Evolutionary conservation across 1,284 basidiomycete species (phyloP).

Genomic region (Takashimella tepidaria): DNA sequence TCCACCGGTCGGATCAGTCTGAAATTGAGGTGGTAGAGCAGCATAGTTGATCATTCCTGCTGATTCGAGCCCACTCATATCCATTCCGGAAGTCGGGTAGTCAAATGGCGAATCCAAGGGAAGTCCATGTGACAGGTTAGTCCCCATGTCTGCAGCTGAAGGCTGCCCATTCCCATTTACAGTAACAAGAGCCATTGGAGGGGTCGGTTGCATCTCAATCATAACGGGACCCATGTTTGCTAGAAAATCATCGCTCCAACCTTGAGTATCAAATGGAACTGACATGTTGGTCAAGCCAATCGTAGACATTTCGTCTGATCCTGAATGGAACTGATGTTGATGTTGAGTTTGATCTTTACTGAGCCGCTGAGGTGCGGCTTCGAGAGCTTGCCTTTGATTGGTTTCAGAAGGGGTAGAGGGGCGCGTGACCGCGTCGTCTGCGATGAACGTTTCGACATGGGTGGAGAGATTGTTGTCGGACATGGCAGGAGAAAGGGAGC

Average conservation of each 20-base stretch:
- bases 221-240: background rate
- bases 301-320: background rate
- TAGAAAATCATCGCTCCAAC: background rate
- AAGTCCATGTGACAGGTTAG: background rate
- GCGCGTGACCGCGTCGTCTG: background rate
- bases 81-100: background rate
- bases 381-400: background rate
- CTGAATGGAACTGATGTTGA: background rate
- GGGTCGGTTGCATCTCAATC: background rate
- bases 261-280: background rate
- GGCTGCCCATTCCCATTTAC: background rate
- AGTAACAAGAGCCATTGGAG: background rate
- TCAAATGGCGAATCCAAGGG: background rate
- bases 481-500: too few species aligned
- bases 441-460: too few species aligned
- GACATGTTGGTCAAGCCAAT: background rate
- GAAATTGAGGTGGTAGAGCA: background rate
- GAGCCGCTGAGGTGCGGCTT: too few species aligned
- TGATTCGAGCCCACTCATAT: background rate
- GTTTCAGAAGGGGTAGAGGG: background rate
- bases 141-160: background rate
- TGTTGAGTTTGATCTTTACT: too few species aligned
- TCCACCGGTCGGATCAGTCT: background rate
- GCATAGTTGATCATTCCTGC: background rate
- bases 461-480: background rate